Conservation (phyloP, 352 stramenopile genomes). For the Pythium diclinum region DNA sequence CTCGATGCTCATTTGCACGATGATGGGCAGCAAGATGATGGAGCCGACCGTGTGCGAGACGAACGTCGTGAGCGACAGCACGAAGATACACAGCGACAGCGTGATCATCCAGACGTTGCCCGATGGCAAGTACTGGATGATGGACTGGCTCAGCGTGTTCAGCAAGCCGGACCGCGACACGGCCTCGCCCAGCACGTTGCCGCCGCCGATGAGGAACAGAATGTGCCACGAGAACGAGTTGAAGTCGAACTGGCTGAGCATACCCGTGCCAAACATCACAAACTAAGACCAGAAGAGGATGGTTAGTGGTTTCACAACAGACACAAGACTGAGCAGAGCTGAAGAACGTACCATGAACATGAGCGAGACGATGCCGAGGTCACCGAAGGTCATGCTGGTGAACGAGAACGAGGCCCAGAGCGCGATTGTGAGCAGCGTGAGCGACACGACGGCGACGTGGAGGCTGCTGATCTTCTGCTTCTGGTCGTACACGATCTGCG, state of each 20-base stretch:
- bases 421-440: constrained; percentile 89
- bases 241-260: constrained; percentile 91
- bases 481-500: constrained; percentile 91
- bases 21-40: constrained; percentile 91
- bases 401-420: constrained; percentile 87
- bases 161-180: constrained; percentile 82
- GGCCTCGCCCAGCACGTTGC: constrained; percentile 89
- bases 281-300: constrained; percentile 37
- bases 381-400: constrained; percentile 85
- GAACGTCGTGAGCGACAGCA: constrained; percentile 90
- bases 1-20: constrained; percentile 87
- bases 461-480: constrained; percentile 87
- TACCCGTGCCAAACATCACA: constrained; percentile 85
- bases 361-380: constrained; percentile 90
- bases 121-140: constrained; percentile 78
- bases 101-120: constrained; percentile 85
- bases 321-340: neutral
- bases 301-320: constrained; percentile 6
- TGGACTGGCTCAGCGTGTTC: constrained; percentile 76
- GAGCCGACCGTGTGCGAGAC: constrained; percentile 92
- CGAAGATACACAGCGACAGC: constrained; percentile 81
- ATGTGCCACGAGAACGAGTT: constrained; percentile 95
- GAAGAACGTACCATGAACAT: constrained; percentile 79
- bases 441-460: constrained; percentile 86
- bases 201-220: constrained; percentile 89